Percentiles rank a stretch among this genome's conserved stretches.
Conservation (phyloP, 345 rosid genomes). For the Gossypium turneri region DNA sequence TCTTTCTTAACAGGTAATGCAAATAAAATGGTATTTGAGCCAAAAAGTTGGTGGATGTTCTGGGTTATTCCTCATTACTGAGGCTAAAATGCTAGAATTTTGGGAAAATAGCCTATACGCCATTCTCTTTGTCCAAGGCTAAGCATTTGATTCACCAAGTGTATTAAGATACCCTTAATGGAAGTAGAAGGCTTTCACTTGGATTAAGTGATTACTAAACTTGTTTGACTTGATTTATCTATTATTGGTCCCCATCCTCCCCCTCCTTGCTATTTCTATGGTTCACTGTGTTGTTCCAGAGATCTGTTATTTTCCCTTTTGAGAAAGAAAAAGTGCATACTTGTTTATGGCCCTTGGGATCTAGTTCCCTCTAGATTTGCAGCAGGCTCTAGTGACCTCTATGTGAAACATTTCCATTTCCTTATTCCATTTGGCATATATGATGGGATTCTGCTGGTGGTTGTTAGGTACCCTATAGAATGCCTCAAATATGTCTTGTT, state of each 20-base stretch:
- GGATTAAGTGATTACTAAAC: not conserved
- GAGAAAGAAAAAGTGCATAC: not conserved
- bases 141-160: not conserved
- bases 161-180: not conserved
- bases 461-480: not conserved
- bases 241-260: not conserved
- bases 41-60: slow-evolving; percentile 2
- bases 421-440: not conserved
- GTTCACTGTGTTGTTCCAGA: not conserved
- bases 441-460: not conserved
- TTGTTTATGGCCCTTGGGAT: not conserved
- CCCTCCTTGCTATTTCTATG: not conserved
- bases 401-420: not conserved
- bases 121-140: not conserved
- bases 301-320: not conserved
- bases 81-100: not conserved
- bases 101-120: not conserved
- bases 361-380: not conserved
- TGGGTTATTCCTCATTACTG: slow-evolving; percentile 1
- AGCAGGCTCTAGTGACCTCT: not conserved
- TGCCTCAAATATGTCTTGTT: not conserved
- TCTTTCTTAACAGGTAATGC: not conserved
- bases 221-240: not conserved
- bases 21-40: not conserved
- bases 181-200: not conserved